phyloP scores from a whole-genome alignment of 768 basidiomycete genomes.

The Leccinum ochraceum region DNA sequence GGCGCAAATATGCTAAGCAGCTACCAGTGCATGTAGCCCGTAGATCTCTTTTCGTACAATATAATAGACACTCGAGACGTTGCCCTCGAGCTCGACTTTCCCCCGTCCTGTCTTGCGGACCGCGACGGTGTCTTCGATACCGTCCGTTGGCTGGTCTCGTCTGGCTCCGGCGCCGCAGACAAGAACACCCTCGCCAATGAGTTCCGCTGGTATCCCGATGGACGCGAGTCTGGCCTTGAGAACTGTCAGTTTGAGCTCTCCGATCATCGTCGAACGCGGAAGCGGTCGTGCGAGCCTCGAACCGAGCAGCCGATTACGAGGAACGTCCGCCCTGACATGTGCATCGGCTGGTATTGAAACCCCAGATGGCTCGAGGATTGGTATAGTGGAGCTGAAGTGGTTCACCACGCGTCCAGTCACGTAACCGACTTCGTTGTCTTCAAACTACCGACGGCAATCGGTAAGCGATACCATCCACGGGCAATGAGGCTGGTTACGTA shows the following conservation, averaged over 20 bases:
- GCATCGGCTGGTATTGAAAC: constrained; percentile 31
- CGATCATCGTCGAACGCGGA: constrained; percentile 94
- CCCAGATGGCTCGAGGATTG: constrained; percentile 74
- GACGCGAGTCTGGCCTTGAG: constrained; percentile 79
- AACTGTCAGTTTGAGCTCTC: constrained; percentile 89
- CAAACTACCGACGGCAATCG: constrained; percentile 59
- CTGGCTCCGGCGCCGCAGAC: constrained; percentile 74
- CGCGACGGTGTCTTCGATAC: constrained; percentile 70
- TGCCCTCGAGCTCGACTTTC: constrained; percentile 87
- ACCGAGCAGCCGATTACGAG: constrained; percentile 52
- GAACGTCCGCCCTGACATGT: constrained; percentile 23
- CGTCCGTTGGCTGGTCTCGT: constrained; percentile 41
- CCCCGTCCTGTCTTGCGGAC: constrained; percentile 88
- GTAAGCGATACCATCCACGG: constrained; percentile 3
- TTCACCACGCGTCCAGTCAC: constrained; percentile 86
- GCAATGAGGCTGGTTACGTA: constrained; percentile 40
- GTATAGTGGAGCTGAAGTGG: constrained; percentile 85
- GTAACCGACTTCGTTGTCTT: constrained; percentile 96
- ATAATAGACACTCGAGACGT: constrained; percentile 87
- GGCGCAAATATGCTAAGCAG: constrained; percentile 42
- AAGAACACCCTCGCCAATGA: constrained; percentile 96
- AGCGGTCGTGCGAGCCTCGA: constrained; percentile 66
- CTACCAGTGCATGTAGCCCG: constrained; percentile 85
- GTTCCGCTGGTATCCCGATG: constrained; percentile 84
- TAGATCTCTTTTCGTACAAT: constrained; percentile 89